Percentiles rank a stretch among this genome's conserved stretches.
These are phyloP conservation scores for Centaurea solstitialis DNA, from an alignment of 129 eudicot species.

Conservation along the genomic window DNA sequence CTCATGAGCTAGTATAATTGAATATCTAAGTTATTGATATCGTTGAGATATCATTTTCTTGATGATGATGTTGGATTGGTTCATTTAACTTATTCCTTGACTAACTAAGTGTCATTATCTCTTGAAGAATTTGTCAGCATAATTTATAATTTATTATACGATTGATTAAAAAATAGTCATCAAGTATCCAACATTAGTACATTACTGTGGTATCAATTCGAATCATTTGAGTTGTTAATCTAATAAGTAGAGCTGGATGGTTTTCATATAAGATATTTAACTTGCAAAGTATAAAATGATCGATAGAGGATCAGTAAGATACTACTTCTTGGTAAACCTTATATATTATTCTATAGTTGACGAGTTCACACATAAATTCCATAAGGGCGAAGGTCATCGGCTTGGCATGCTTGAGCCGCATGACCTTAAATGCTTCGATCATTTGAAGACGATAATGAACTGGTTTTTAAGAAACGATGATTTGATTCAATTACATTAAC, in stretches of 20 bases:
- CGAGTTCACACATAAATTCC: background rate
- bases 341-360: background rate
- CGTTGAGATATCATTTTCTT: constrained; percentile 15
- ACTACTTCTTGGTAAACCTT: background rate
- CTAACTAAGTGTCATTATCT: constrained; percentile 16
- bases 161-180: constrained; percentile 3
- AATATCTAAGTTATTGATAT: constrained; percentile 11
- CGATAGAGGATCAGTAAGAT: background rate
- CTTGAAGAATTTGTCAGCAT: background rate
- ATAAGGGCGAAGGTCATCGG: background rate
- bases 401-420: background rate
- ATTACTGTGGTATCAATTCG: too few relatives aligned
- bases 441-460: background rate
- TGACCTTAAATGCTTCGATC: background rate
- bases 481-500: background rate
- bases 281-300: background rate
- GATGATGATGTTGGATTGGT: background rate
- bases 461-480: background rate
- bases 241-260: background rate
- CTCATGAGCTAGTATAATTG: constrained; percentile 10
- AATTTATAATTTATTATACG: constrained; percentile 12
- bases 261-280: background rate
- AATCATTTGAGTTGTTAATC: background rate
- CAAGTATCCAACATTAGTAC: background rate
- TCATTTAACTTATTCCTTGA: constrained; percentile 9